Conservation (phyloP, 2,329 filamentous ascomycete genomes). For the Aotearoamyces nothofagi region DNA sequence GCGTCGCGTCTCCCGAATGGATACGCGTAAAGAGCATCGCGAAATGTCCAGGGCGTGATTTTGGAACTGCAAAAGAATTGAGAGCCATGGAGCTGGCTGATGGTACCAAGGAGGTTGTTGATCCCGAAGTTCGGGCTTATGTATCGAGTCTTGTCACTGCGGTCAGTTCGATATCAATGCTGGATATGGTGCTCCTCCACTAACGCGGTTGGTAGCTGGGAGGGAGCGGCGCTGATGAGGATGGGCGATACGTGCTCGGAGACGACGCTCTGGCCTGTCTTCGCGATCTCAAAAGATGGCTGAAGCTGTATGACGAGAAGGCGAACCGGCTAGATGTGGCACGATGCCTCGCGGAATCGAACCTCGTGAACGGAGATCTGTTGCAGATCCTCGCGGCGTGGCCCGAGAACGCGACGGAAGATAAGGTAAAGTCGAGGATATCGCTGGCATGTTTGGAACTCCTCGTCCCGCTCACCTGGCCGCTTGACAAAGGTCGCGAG, state of each 20-base stretch:
- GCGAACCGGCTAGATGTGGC: conserved; percentile 90
- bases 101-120: conserved; percentile 47
- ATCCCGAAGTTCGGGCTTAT: conserved; percentile 85
- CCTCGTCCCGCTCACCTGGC: conserved; percentile 88
- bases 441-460: conserved; percentile 81
- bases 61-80: background rate
- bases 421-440: conserved; percentile 62
- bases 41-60: conserved; percentile 1
- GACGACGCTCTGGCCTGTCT: conserved; percentile 87
- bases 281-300: conserved; percentile 88
- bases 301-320: conserved; percentile 88
- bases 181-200: conserved; percentile 5
- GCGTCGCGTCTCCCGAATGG: conserved; percentile 2
- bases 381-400: conserved; percentile 77
- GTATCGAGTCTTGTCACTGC: conserved; percentile 89
- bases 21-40: conserved; percentile 11
- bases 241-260: conserved; percentile 74
- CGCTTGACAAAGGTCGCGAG: conserved; percentile 61
- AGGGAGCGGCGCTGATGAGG: conserved; percentile 64
- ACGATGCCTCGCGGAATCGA: conserved; percentile 79
- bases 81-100: conserved; percentile 38
- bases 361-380: conserved; percentile 79
- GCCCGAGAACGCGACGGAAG: conserved; percentile 57
- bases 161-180: conserved; percentile 29
- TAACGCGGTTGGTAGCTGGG: conserved; percentile 49